Base-by-base conservation (phyloP, 202 grass and related monocot species). In the Panicum hallii region DNA sequence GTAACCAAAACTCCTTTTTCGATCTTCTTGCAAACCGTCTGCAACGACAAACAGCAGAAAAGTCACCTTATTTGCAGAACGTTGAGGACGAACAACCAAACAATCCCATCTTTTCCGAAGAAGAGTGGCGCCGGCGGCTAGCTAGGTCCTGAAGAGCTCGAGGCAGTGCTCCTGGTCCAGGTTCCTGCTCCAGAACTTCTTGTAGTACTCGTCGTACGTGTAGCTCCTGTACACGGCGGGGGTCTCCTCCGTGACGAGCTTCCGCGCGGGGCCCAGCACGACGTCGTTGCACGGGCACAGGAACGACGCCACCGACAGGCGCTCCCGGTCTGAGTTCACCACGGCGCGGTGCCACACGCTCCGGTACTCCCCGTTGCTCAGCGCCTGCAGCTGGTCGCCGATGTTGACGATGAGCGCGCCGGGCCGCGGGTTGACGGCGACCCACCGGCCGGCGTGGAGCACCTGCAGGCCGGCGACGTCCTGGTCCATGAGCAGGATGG, bases 291-390 rank as follows among this genome's bases (percentile, higher is more conserved):
- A 91, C 1, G 94, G 94, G 84, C 94, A 96, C 9, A 96, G 75
- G 63, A 96, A 96, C n/a, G 94, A 96, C n/a, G 94, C 94, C 22
- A 96, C 85, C 0, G 94, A 96, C 78, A 91, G 49, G 70, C 94
- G 63, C 23, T 93, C 94, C 43, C 74, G 72, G 79, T 86, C 79
- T 7, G 88, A 80, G 81, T 96, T 96, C 54, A 96, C 94, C 16
- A 96, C 81, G 26, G 94, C 94, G 4, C 94, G 88, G 73, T 96
- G 93, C 93, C 93, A 93, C 78, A 93, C 90, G n/a, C 93, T 96
- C 77, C 77, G 82, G 84, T 96, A 96, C 85, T 77, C 72, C 15
- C 94, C 94, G 79, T 96, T 93, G 66, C 94, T 96, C 9, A 96
- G 80, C 16, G 84, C 91, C 94, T 96, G 94, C 54, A 97, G 81